These are phyloP conservation scores for Amanita exitialis DNA, from an alignment of 768 basidiomycete species.

Conservation along the genomic window DNA sequence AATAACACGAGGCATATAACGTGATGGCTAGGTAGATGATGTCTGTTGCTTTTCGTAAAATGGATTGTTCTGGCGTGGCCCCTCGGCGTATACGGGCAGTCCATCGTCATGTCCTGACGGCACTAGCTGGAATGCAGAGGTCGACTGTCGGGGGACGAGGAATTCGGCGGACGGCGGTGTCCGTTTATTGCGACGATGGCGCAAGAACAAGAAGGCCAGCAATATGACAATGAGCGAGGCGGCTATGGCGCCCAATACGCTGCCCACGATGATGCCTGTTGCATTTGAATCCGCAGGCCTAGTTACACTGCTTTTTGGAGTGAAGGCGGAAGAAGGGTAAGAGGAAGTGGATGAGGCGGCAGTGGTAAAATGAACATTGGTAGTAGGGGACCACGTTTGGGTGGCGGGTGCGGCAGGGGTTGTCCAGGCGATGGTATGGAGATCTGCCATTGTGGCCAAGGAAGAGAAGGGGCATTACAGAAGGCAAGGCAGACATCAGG, in stretches of 20 bases:
- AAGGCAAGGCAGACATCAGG: background rate
- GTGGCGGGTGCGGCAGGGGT: no score
- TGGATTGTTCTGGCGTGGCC: background rate
- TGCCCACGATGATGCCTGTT: conserved; percentile 43
- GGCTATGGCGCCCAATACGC: conserved; percentile 38
- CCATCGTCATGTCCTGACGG: background rate
- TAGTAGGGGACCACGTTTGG: no score
- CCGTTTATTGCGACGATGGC: conserved; percentile 28
- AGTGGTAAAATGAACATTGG: no score
- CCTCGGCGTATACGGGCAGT: background rate
- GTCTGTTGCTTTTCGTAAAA: background rate
- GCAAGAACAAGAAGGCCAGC: conserved; percentile 28
- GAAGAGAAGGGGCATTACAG: background rate
- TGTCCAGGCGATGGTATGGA: no score
- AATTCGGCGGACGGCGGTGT: conserved; percentile 57
- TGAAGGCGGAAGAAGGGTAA: conserved; percentile 6
- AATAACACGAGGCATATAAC: background rate
- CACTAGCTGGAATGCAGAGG: background rate
- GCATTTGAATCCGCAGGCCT: conserved; percentile 1
- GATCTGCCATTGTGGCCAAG: background rate
- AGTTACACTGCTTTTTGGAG: conserved; percentile 8
- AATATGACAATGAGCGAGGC: conserved; percentile 24
- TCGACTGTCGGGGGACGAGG: conserved; percentile 12
- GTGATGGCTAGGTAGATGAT: background rate
- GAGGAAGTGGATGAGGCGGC: no score